Percentiles rank a stretch among this genome's conserved stretches.
phyloP scores from a whole-genome alignment of 2,329 filamentous ascomycete genomes.

The Aschersonia sp. region DNA sequence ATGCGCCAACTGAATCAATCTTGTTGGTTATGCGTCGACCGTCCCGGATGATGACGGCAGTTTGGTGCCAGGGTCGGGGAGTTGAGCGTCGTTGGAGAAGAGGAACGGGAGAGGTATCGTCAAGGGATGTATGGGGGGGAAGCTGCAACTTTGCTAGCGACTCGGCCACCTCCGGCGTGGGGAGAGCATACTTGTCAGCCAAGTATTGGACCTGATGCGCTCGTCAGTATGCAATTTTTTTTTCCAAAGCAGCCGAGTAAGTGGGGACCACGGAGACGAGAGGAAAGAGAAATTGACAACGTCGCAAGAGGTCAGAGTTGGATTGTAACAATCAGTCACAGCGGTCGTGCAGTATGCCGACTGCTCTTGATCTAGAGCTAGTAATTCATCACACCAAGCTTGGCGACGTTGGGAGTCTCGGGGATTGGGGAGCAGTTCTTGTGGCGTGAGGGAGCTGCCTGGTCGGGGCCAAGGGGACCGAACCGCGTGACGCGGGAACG shows the following conservation, averaged over 20 bases:
- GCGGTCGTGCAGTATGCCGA: constrained; percentile 26
- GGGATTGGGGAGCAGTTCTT: constrained; percentile 1
- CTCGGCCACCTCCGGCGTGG: constrained; percentile 50
- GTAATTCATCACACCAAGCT: constrained; percentile 28
- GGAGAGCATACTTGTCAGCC: constrained; percentile 53
- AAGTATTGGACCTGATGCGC: constrained; percentile 43
- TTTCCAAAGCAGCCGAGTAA: not conserved
- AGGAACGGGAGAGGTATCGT: constrained; percentile 36
- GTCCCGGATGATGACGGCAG: constrained; percentile 49
- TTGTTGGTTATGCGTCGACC: constrained; percentile 43
- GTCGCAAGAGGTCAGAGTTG: constrained; percentile 9
- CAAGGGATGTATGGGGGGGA: constrained; percentile 35
- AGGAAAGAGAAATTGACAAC: constrained; percentile 3
- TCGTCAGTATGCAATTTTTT: constrained; percentile 6
- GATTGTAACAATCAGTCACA: constrained; percentile 39
- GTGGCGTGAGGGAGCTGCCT: constrained; percentile 2
- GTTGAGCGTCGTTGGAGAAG: constrained; percentile 35
- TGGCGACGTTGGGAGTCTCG: constrained; percentile 2
- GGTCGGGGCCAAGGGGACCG: not conserved
- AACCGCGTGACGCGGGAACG: not conserved
- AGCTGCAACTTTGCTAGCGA: constrained; percentile 53
- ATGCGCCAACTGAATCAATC: constrained; percentile 31
- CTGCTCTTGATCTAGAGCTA: constrained; percentile 81
- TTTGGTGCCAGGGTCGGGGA: constrained; percentile 31
- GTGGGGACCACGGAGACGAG: constrained; percentile 1